Evolutionary conservation across 202 grass and related monocot genomes (phyloP).

Genomic region (Bolboschoenoplectus hybrid): DNA sequence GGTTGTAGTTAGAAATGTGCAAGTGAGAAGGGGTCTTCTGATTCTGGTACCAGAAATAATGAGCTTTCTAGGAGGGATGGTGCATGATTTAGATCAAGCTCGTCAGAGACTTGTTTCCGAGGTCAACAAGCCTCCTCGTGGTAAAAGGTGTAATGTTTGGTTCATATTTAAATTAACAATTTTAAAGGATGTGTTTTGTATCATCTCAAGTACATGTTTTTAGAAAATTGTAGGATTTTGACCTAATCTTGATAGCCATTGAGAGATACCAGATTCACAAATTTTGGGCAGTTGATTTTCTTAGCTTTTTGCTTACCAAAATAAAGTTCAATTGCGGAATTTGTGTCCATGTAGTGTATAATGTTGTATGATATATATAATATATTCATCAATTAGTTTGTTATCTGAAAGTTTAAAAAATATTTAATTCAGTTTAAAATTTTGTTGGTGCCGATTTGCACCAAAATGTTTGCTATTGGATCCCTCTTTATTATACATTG

Average conservation of each 20-base stretch:
- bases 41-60: slow-evolving; percentile 88
- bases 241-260: neutral
- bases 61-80: slow-evolving; percentile 69
- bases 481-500: neutral
- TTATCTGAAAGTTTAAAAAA: neutral
- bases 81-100: slow-evolving; percentile 78
- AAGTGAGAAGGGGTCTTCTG: slow-evolving; percentile 71
- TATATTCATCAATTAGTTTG: neutral
- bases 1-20: slow-evolving; percentile 83
- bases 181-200: neutral
- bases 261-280: neutral
- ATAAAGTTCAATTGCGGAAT: slow-evolving; percentile 2
- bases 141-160: slow-evolving; percentile 62
- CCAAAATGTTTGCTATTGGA: neutral
- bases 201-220: neutral
- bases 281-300: neutral
- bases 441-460: neutral
- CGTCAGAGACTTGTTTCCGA: slow-evolving; percentile 76
- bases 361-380: neutral
- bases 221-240: slow-evolving; percentile 4
- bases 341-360: neutral
- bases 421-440: neutral
- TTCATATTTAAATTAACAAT: neutral
- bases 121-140: slow-evolving; percentile 85
- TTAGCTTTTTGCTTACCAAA: neutral